These are phyloP conservation scores for Schizophyllum commune DNA, from an alignment of 1,284 basidiomycete genomes.

Conservation along the genomic window DNA sequence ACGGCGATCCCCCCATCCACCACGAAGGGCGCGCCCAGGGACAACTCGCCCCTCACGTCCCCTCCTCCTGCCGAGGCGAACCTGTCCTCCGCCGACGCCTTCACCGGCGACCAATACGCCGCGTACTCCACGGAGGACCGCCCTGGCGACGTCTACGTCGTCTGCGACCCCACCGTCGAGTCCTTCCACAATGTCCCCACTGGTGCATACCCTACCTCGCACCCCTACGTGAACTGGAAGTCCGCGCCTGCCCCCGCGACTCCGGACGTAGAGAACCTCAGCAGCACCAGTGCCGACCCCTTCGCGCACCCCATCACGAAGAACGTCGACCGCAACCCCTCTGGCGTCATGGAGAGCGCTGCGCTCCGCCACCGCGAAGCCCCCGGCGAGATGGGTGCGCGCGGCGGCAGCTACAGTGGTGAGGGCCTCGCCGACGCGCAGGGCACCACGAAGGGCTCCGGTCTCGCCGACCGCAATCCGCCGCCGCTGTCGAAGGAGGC, in stretches of 20 bases:
- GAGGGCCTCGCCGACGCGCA: constrained; percentile 25
- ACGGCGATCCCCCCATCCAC: background rate
- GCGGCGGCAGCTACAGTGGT: constrained; percentile 35
- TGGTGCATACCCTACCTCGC: constrained; percentile 56
- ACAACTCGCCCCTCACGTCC: constrained; percentile 24
- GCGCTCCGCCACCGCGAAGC: constrained; percentile 34
- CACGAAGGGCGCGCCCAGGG: constrained; percentile 6
- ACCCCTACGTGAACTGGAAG: constrained; percentile 39
- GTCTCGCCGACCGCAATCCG: constrained; percentile 37
- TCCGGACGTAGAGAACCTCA: constrained; percentile 23
- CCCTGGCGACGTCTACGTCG: constrained; percentile 53
- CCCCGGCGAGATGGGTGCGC: constrained; percentile 35
- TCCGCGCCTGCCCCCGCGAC: constrained; percentile 31
- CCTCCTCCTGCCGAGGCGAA: constrained; percentile 18
- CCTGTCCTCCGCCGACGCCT: constrained; percentile 15
- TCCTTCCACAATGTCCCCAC: constrained; percentile 55
- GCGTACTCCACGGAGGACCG: constrained; percentile 39
- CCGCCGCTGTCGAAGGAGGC: constrained; percentile 32
- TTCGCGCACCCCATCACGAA: constrained; percentile 38
- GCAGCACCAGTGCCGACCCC: constrained; percentile 34
- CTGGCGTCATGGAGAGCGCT: constrained; percentile 38
- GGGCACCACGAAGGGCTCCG: constrained; percentile 24
- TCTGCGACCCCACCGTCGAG: constrained; percentile 52
- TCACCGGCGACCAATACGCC: constrained; percentile 48
- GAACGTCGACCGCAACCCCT: constrained; percentile 20